Evolutionary conservation across 2,329 filamentous ascomycete species (phyloP), one percentile per base, ranked within the genome.

Genomic region (Fusarium verticillioides): DNA sequence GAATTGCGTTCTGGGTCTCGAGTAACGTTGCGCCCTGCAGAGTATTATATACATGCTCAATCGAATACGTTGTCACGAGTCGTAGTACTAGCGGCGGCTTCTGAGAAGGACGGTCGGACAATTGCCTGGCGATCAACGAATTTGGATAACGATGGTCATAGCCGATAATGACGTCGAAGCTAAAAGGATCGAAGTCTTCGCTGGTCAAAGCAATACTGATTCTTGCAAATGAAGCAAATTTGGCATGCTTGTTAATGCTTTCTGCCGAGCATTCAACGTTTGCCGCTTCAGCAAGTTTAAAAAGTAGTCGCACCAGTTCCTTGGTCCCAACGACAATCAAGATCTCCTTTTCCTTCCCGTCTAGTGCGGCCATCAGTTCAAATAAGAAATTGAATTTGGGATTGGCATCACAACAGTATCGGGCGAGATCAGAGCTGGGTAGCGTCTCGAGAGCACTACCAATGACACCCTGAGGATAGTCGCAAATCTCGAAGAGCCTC

Each of bases 321-420:
- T 84, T 84, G 10, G 86, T 84, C 26, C 86, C 86, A 13, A 84
- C 87, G 16, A 92, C 76, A 30, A 92, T 84, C 19, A 90, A 79
- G 12, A 92, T 78, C 40, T 85, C 87, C 42, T 83, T 85, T 16
- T 85, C 82, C 18, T 81, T 78, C 21, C 81, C 79, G 76, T 26
- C 85, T 81, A 36, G 91, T 77, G 7, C 50, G 18, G 65, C 39
- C 64, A 74, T 53, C 9, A 92, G 81, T 69, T 90, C 88, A 49
- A 84, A 86, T 10, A 91, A 75, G 72, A 92, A 92, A 37, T 84
- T 85, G 73, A 88, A 89, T 73, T 92, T 92, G 61, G 87, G 82
- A 78, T 90, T 91, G 15, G 88, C 86, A 59, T 86, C 86, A 62
- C 86, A 84, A 4, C 86, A 85, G 71, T 89, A 88, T 75, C 86